These are phyloP conservation scores for Pseudocercospora crystallina DNA, from an alignment of 2,329 filamentous ascomycete genomes.

Conservation along the genomic window DNA sequence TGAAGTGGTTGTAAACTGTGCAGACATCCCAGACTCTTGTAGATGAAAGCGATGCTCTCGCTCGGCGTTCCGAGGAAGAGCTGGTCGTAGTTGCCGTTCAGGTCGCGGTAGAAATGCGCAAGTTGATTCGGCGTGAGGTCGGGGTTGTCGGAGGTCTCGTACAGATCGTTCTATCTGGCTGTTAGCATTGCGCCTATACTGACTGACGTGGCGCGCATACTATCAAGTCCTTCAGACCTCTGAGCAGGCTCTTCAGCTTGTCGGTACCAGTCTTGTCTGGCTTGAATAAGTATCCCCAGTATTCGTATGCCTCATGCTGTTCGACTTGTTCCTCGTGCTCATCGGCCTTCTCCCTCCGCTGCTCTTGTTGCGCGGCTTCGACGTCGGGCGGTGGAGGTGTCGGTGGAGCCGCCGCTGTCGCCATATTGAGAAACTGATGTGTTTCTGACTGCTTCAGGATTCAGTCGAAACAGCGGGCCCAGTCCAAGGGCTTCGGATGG, in stretches of 20 bases:
- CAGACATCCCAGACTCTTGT: slow-evolving; percentile 85
- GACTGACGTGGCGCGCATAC: slow-evolving; percentile 30
- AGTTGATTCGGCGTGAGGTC: slow-evolving; percentile 52
- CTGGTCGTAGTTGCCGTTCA: slow-evolving; percentile 49
- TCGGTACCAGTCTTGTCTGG: slow-evolving; percentile 53
- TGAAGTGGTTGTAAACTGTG: slow-evolving; percentile 73
- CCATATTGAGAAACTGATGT: not conserved
- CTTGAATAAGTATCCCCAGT: slow-evolving; percentile 54
- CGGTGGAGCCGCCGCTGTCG: slow-evolving; percentile 1
- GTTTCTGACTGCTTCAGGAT: too few species aligned
- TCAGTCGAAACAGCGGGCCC: too few species aligned
- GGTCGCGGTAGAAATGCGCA: slow-evolving; percentile 50
- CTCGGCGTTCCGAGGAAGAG: slow-evolving; percentile 77
- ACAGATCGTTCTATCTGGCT: slow-evolving; percentile 40
- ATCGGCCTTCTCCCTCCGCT: slow-evolving; percentile 14
- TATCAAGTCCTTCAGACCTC: slow-evolving; percentile 49
- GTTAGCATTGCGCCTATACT: slow-evolving; percentile 1
- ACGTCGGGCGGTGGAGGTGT: slow-evolving; percentile 5
- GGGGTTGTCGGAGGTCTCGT: slow-evolving; percentile 44
- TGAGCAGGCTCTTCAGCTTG: slow-evolving; percentile 46
- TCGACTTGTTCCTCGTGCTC: slow-evolving; percentile 30
- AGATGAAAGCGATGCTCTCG: slow-evolving; percentile 82
- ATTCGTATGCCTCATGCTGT: slow-evolving; percentile 46
- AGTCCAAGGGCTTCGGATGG: too few species aligned
- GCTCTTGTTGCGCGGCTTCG: slow-evolving; percentile 9